A percentile compares a stretch with the other conserved stretches of the same genome.
These are phyloP conservation scores for Nigrospora sphaerica DNA, from an alignment of 2,329 filamentous ascomycete species.

Conservation along the genomic window DNA sequence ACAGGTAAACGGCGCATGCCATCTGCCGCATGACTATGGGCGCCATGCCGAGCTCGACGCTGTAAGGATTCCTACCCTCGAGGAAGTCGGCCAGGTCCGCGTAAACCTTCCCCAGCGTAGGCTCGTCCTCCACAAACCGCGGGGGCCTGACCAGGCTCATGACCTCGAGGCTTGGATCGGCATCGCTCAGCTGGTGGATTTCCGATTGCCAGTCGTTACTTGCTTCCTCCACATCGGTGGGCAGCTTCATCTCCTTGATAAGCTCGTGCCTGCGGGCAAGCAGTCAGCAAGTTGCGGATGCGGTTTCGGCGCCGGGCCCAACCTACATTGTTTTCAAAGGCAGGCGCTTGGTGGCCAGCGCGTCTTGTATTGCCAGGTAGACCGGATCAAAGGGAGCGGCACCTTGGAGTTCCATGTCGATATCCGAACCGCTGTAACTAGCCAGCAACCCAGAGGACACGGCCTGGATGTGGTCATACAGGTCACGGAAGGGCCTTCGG, in stretches of 20 bases:
- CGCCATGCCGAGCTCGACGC: slow-evolving; percentile 3
- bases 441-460: not conserved
- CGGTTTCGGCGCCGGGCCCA: not conserved
- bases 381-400: slow-evolving; percentile 7
- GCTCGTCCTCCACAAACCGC: slow-evolving; percentile 4
- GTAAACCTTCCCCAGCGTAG: slow-evolving; percentile 13
- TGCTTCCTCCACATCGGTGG: slow-evolving; percentile 7
- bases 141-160: slow-evolving; percentile 9
- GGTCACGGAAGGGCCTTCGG: not conserved
- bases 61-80: slow-evolving; percentile 3
- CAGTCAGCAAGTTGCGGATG: not conserved
- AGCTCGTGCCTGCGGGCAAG: slow-evolving; percentile 1
- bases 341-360: slow-evolving; percentile 8
- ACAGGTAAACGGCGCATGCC: slow-evolving; percentile 20
- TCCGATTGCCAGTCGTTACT: slow-evolving; percentile 15
- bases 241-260: slow-evolving; percentile 2
- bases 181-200: slow-evolving; percentile 13
- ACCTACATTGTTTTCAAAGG: slow-evolving; percentile 13
- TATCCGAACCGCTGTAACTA: not conserved
- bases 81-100: slow-evolving; percentile 7
- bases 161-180: slow-evolving; percentile 12
- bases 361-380: slow-evolving; percentile 1
- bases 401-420: slow-evolving; percentile 2
- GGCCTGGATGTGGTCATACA: not conserved
- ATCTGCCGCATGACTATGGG: slow-evolving; percentile 12